Base-by-base conservation (phyloP, 345 rosid genomes). In the Nephelium lappaceum region DNA sequence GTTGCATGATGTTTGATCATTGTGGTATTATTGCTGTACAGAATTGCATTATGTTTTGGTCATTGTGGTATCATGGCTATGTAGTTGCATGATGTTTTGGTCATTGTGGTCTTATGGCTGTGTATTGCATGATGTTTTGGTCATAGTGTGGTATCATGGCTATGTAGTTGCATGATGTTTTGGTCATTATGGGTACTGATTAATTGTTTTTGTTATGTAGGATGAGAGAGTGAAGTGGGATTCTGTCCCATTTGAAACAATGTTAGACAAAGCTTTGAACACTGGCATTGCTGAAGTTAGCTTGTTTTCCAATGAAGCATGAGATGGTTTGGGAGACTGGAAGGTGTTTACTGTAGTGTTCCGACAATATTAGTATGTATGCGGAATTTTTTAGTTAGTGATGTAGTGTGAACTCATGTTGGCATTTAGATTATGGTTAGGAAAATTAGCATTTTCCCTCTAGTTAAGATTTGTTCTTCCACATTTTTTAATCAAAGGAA, bases 181-280 rank as follows among this genome's bases (percentile, higher is more conserved):
- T 8, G 18, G 57, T 43, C 16, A 3, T 57, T 78, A 47, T 8
- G 15, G 49, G 43, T 16, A 78, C 10, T 64, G 43, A 80, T 64
- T 8, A 27, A 36, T 43, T 23, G 3, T 69, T 74, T 47, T 74
- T 23, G 19, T 27, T 69, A 12, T 82, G 85, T 85, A 89, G 89
- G 86, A 81, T 74, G 84, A 77, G 78, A 82, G 71, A 74, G 79
- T 67, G 73, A 89, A 89, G 21, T 85, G 83, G 89, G 80, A 83
- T 53, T 69, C 87, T 3, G 81, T 83, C 45, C 85, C 87, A 43
- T 79, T 79, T 72, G 82, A 76, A 77, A 81, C 68, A 31, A 78
- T 85, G 81, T 72, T 87, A 75, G 88, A 79, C 80, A 81, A 73
- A 78, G 84, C 86, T 79, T 51, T 84, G 80, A 79, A 73, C n/a